phyloP scores from a whole-genome alignment of 352 stramenopile genomes.

The Phytophthora capsici region DNA sequence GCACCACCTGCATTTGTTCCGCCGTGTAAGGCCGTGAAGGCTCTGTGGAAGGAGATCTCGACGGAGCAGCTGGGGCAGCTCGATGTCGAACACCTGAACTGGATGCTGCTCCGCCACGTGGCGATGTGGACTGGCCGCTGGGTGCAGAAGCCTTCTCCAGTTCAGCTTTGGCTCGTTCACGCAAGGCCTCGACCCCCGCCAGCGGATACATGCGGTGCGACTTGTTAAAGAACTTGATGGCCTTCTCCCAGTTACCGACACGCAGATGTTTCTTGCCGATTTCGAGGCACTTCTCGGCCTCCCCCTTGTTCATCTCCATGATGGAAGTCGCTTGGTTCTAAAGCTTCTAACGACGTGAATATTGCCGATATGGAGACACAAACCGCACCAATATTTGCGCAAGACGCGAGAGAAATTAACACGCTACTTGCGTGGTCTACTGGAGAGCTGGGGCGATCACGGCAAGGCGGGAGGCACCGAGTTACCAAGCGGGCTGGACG shows the following conservation, averaged over 20 bases:
- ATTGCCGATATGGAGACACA: constrained; percentile 4
- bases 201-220: constrained; percentile 90
- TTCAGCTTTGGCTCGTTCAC: constrained; percentile 72
- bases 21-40: constrained; percentile 70
- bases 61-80: constrained; percentile 36
- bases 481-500: constrained; percentile 5
- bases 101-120: constrained; percentile 22
- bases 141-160: constrained; percentile 49
- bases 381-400: constrained; percentile 11
- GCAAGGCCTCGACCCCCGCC: constrained; percentile 83
- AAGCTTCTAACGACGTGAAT: constrained; percentile 11
- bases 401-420: constrained; percentile 16
- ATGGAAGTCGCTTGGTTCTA: background rate
- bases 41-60: constrained; percentile 48
- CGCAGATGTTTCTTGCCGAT: constrained; percentile 89
- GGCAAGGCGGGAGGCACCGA: constrained; percentile 8
- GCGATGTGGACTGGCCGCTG: constrained; percentile 37
- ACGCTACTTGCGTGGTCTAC: background rate
- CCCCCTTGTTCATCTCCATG: constrained; percentile 94
- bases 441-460: background rate
- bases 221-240: constrained; percentile 94
- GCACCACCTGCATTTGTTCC: constrained; percentile 86
- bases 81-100: constrained; percentile 37
- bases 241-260: constrained; percentile 85
- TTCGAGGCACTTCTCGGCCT: constrained; percentile 93